These are phyloP conservation scores for Lachnellula cervina DNA, from an alignment of 2,329 filamentous ascomycete species.

Conservation along the genomic window DNA sequence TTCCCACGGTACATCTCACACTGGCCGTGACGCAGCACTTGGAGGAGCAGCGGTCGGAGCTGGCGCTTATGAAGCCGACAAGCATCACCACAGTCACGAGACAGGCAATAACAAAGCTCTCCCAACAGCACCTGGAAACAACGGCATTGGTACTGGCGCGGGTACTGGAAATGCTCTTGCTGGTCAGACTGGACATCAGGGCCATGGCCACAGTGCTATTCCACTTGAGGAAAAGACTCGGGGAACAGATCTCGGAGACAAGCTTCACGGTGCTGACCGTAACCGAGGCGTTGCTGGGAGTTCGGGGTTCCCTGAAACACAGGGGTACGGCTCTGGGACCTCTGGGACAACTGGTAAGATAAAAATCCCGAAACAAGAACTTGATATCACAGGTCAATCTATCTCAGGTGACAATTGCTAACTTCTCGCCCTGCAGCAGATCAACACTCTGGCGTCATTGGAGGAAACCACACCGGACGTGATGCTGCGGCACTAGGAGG, in stretches of 20 bases:
- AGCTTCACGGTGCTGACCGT: constrained; percentile 19
- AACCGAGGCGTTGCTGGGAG: constrained; percentile 19
- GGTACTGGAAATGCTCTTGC: constrained; percentile 14
- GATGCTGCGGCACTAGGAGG: background rate
- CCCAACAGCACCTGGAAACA: constrained; percentile 13
- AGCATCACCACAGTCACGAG: constrained; percentile 3
- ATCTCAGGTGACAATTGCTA: no score
- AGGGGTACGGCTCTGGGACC: constrained; percentile 4
- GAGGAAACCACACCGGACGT: background rate
- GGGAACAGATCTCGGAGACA: constrained; percentile 19
- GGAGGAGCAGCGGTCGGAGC: constrained; percentile 16
- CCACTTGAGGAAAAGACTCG: constrained; percentile 11
- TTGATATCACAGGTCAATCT: no score
- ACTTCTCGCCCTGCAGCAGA: background rate
- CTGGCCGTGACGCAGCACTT: constrained; percentile 17
- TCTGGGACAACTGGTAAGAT: background rate
- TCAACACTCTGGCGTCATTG: background rate
- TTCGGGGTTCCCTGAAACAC: constrained; percentile 7
- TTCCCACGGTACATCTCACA: constrained; percentile 10
- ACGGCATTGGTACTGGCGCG: constrained; percentile 12
- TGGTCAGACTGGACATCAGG: constrained; percentile 7
- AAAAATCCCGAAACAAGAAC: no score
- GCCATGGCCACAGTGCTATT: constrained; percentile 11
- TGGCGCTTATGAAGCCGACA: constrained; percentile 13
- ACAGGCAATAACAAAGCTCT: constrained; percentile 10